Conservation (phyloP, 257 asterid species). For the Solanum paucissectum region DNA sequence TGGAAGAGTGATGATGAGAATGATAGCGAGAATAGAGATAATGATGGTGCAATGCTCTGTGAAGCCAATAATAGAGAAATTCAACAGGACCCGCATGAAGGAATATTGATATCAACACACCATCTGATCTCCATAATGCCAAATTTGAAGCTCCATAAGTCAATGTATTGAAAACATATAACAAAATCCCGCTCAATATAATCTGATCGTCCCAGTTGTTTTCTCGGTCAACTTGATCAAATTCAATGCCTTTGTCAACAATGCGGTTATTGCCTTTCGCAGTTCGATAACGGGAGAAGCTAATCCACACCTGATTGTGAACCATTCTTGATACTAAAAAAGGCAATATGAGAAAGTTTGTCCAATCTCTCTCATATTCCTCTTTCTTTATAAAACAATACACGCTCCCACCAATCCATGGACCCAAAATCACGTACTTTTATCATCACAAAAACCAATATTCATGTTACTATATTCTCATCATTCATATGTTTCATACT, state of each 20-base stretch:
- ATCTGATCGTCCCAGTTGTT: constrained; percentile 33
- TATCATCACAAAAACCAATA: not conserved
- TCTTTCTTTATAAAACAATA: constrained; percentile 22
- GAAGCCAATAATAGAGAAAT: not conserved
- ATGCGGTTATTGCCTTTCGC: constrained; percentile 63
- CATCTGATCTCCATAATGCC: not conserved
- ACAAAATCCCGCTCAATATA: not conserved
- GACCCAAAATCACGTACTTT: constrained; percentile 52
- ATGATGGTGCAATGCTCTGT: not conserved
- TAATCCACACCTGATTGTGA: constrained; percentile 69
- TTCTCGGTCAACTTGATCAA: constrained; percentile 77
- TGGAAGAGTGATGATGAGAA: constrained; percentile 4
- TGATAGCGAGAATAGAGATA: not conserved
- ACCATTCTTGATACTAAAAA: constrained; percentile 38
- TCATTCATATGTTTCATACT: not conserved
- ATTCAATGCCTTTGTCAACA: constrained; percentile 50
- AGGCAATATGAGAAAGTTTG: constrained; percentile 34
- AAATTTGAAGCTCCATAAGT: not conserved
- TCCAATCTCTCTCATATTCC: constrained; percentile 19
- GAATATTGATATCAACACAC: not conserved
- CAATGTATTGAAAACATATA: not conserved
- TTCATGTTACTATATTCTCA: not conserved
- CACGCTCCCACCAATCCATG: constrained; percentile 43
- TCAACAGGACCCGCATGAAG: not conserved
- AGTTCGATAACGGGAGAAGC: constrained; percentile 50